Percentiles rank a stretch among this genome's conserved stretches.
phyloP scores from a whole-genome alignment of 2,329 filamentous ascomycete species.

The Colletotrichum cereale region DNA sequence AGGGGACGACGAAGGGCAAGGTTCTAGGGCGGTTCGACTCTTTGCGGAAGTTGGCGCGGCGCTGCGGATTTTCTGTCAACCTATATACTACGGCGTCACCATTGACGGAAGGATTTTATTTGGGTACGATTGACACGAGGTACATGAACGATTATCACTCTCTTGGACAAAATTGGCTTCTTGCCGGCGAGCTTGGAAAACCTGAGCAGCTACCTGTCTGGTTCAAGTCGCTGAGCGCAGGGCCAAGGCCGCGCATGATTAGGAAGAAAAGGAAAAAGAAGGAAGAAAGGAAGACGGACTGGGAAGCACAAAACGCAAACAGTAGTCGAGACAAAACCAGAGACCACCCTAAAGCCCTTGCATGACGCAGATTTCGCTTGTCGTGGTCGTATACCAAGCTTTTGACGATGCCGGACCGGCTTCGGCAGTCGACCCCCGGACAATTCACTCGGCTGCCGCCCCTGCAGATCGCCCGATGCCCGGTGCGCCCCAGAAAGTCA shows the following conservation, averaged over 20 bases:
- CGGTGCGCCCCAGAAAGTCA: slow-evolving; percentile 14
- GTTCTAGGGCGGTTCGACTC: slow-evolving; percentile 1
- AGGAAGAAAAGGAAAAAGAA: neutral
- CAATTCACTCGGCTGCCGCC: neutral
- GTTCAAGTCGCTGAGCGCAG: neutral
- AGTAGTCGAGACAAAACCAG: slow-evolving; percentile 12
- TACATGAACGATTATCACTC: slow-evolving; percentile 35
- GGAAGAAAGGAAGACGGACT: neutral
- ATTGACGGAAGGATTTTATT: slow-evolving; percentile 28
- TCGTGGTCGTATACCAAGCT: slow-evolving; percentile 13
- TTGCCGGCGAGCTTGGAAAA: slow-evolving; percentile 19
- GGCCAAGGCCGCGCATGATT: neutral
- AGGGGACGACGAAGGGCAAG: neutral
- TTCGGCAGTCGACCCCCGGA: slow-evolving; percentile 10
- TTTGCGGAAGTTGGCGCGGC: slow-evolving; percentile 20
- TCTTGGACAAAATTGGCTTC: slow-evolving; percentile 23
- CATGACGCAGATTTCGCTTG: neutral
- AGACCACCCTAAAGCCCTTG: neutral
- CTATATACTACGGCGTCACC: slow-evolving; percentile 34
- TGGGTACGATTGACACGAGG: slow-evolving; percentile 39
- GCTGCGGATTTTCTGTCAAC: slow-evolving; percentile 25
- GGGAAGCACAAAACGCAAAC: slow-evolving; percentile 1
- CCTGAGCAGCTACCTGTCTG: neutral
- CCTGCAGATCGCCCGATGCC: slow-evolving; percentile 37
- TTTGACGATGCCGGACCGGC: slow-evolving; percentile 2